Percentiles rank a stretch among this genome's conserved stretches.
Evolutionary conservation across 1,139 yeast species (phyloP).

Genomic region (Nakaseomyces uthaithaninus): DNA sequence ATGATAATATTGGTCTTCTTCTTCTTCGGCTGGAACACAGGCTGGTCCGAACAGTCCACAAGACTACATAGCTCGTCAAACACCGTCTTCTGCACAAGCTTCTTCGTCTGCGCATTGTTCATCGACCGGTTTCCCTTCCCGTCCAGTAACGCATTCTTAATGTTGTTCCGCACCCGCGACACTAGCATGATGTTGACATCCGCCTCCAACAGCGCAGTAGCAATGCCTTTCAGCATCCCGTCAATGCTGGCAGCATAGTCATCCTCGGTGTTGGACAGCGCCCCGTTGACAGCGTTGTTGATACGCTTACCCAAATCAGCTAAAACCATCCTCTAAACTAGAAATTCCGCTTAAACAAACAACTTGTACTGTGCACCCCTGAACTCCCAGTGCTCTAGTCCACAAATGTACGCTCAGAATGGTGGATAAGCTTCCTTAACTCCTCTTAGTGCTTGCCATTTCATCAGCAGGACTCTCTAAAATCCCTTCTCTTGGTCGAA

Average conservation of each 20-base stretch:
- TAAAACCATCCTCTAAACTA: slow-evolving; percentile 56
- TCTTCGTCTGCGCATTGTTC: slow-evolving; percentile 53
- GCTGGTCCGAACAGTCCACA: slow-evolving; percentile 57
- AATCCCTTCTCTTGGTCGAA: no score
- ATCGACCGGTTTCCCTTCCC: slow-evolving; percentile 23
- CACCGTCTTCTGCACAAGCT: slow-evolving; percentile 81
- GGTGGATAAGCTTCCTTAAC: no score
- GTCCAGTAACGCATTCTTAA: slow-evolving; percentile 47
- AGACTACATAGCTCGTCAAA: slow-evolving; percentile 84
- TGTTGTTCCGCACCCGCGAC: slow-evolving; percentile 63
- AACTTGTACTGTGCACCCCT: no score
- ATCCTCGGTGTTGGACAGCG: slow-evolving; percentile 56
- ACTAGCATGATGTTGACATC: slow-evolving; percentile 89
- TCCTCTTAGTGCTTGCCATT: no score
- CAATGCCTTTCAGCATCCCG: slow-evolving; percentile 73
- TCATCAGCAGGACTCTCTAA: no score
- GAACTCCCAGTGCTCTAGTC: no score
- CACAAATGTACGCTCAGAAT: no score
- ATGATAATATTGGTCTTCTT: slow-evolving; percentile 66
- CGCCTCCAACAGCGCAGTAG: slow-evolving; percentile 81
- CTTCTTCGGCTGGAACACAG: slow-evolving; percentile 82
- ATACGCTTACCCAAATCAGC: slow-evolving; percentile 90
- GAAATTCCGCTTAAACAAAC: no score
- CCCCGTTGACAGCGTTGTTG: slow-evolving; percentile 63
- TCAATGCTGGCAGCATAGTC: slow-evolving; percentile 53